Evolutionary conservation across 1,139 yeast species (phyloP), one percentile per base, ranked within the genome.

Genomic region (Debaryomyces coudertii): DNA sequence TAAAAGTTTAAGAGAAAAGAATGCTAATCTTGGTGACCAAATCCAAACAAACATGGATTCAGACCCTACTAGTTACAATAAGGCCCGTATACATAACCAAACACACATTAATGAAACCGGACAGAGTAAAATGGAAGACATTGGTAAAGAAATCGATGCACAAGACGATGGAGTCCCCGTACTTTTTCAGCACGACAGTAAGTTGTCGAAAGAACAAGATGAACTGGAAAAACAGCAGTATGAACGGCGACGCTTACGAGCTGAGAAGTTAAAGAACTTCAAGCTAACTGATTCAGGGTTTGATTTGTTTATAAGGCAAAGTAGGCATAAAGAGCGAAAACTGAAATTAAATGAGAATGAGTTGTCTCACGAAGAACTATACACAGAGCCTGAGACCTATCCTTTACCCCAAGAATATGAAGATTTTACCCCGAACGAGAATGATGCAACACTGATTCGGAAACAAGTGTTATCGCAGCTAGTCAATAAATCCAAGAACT

Each of bases 391-490:
- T 2, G 25, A 33, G 2, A 11, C n/a, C 14, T 16, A 28, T 12
- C 36, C 27, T 6, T 9, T 16, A 14, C 31, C 36, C 6, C 23
- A 18, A 18, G 35, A 34, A 14, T 35, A 15, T 18, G 24, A 25
- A 15, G 33, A 42, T 29, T 42, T 36, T 22, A 36, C 40, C 12
- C 28, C 43, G 2, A 39, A 44, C 16, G 45, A 25, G 9, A 25
- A 45, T 5, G 65, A 65, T 48, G 39, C 63, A 8, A 22, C 28
- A 4, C 40, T 22, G 1, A 48, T 66, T 7, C 57, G 55, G 46
- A 40, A 45, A 4, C 56, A 50, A 43, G 55, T 63, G 5, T 42
- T 58, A 23, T 40, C 57, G 1, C 71, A 67, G 43, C 48, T 64
- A 11, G 52, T 50, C 20, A 66, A 64, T 5, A 47, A 46, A 12